These are phyloP conservation scores for Fusarium musae DNA, from an alignment of 2,329 filamentous ascomycete genomes.

Conservation along the genomic window DNA sequence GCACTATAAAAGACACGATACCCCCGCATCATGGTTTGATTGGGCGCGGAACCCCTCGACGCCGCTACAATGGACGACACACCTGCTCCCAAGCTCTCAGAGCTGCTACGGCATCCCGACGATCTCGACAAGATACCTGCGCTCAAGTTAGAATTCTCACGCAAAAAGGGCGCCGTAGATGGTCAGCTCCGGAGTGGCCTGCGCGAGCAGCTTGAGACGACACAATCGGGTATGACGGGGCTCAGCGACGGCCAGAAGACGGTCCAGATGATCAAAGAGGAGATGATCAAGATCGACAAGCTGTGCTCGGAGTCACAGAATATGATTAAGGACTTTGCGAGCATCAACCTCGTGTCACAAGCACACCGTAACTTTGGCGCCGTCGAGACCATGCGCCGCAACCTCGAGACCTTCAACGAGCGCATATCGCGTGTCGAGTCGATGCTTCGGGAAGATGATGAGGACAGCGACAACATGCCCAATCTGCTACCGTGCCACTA, in stretches of 20 bases:
- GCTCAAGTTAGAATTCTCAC: slow-evolving; percentile 90
- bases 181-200: slow-evolving; percentile 88
- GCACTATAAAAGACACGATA: background rate
- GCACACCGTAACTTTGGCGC: slow-evolving; percentile 97
- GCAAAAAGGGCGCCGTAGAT: slow-evolving; percentile 93
- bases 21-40: slow-evolving; percentile 44
- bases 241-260: slow-evolving; percentile 91
- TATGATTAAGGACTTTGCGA: slow-evolving; percentile 96
- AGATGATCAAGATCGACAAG: slow-evolving; percentile 98
- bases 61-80: slow-evolving; percentile 62
- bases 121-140: slow-evolving; percentile 95
- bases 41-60: slow-evolving; percentile 33
- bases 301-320: slow-evolving; percentile 96
- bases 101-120: slow-evolving; percentile 93
- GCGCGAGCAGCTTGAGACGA: slow-evolving; percentile 92
- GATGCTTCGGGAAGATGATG: slow-evolving; percentile 85
- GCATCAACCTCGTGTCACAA: slow-evolving; percentile 90
- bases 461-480: slow-evolving; percentile 88
- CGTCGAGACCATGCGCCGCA: slow-evolving; percentile 91
- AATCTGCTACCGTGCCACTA: slow-evolving; percentile 92
- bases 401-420: slow-evolving; percentile 87
- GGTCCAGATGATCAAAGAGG: slow-evolving; percentile 93
- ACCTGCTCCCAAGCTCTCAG: slow-evolving; percentile 82
- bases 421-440: slow-evolving; percentile 79
- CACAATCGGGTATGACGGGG: slow-evolving; percentile 90